phyloP scores from a whole-genome alignment of 2,329 filamentous ascomycete species.

The Gaeumannomyces sp. region DNA sequence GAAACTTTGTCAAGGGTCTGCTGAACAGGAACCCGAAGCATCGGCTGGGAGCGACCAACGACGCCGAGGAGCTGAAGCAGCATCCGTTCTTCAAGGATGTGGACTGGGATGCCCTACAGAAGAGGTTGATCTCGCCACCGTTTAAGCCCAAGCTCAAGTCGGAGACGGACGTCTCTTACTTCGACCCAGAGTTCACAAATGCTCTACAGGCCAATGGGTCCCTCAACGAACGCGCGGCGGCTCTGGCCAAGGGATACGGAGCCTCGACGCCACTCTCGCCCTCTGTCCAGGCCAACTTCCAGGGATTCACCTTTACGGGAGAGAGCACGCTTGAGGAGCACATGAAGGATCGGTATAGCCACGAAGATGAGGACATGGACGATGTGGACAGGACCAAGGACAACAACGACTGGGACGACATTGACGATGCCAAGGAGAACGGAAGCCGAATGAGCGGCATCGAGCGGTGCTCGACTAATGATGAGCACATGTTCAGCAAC shows the following conservation, averaged over 20 bases:
- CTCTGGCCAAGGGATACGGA: constrained; percentile 76
- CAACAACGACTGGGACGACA: constrained; percentile 54
- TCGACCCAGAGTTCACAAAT: constrained; percentile 97
- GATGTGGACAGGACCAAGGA: constrained; percentile 37
- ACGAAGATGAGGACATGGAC: constrained; percentile 53
- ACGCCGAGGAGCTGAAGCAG: constrained; percentile 88
- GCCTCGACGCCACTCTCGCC: constrained; percentile 90
- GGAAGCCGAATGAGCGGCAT: constrained; percentile 60
- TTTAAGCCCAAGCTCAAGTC: constrained; percentile 98
- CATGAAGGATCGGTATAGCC: constrained; percentile 49
- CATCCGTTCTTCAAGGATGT: constrained; percentile 94
- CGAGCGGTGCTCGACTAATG: constrained; percentile 49
- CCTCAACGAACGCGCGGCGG: constrained; percentile 84
- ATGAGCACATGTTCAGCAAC: constrained; percentile 58
- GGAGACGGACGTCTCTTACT: constrained; percentile 94
- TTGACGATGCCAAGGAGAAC: constrained; percentile 41
- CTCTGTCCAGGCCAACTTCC: constrained; percentile 95
- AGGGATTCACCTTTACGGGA: constrained; percentile 98
- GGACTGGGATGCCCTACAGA: constrained; percentile 81
- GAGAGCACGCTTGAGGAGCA: constrained; percentile 91
- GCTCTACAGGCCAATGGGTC: constrained; percentile 82
- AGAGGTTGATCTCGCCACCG: constrained; percentile 89
- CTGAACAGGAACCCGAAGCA: constrained; percentile 97
- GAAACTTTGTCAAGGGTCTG: constrained; percentile 96
- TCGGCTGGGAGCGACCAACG: constrained; percentile 80